Conservation (phyloP, 202 grass and related monocot genomes). For the Cymbopogon flexuosus region DNA sequence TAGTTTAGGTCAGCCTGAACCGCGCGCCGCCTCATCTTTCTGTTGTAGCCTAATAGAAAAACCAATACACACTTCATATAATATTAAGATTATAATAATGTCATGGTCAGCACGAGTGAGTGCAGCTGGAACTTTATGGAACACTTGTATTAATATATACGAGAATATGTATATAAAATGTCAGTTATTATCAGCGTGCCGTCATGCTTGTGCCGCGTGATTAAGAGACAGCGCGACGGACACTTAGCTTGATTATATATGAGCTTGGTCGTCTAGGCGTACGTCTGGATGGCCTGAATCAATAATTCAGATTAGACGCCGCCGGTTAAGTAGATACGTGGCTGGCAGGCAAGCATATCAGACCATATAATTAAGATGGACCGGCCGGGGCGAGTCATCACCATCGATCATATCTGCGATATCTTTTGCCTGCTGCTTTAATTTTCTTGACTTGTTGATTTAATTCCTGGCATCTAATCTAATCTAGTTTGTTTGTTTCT, state of each 20-base stretch:
- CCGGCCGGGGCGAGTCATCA: background rate
- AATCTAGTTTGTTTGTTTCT: background rate
- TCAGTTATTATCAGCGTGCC: background rate
- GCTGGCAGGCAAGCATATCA: background rate
- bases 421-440: background rate
- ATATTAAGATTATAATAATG: background rate
- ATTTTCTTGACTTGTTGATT: background rate
- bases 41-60: background rate
- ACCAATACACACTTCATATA: background rate
- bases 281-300: background rate
- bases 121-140: slow-evolving; percentile 13
- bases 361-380: background rate
- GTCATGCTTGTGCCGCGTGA: slow-evolving; percentile 19
- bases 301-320: background rate
- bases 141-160: background rate
- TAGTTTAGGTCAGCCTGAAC: background rate
- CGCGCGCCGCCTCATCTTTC: no score
- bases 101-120: background rate
- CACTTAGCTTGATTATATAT: background rate
- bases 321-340: background rate
- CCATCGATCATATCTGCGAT: background rate
- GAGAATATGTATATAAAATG: background rate
- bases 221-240: background rate
- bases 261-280: background rate
- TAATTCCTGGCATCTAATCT: background rate